Evolutionary conservation across 257 asterid species (phyloP), one percentile per base, ranked within the genome.

Genomic region (Salvia splendens): DNA sequence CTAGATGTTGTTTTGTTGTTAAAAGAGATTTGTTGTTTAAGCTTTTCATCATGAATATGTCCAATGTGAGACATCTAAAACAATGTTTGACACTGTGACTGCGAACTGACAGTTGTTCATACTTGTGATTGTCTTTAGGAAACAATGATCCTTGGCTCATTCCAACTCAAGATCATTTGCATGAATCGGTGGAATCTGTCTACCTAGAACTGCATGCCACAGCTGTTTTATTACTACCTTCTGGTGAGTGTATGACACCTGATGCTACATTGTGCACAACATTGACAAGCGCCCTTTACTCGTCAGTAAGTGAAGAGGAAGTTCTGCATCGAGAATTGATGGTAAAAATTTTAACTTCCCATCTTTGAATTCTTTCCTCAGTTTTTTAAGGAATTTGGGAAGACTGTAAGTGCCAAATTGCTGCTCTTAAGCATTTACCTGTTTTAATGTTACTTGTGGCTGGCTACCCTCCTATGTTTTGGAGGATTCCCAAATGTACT

Each of bases 161-260:
- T 74, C 95, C 95, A 12, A 81, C 92, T 38, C 91, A 86, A 86
- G 97, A 87, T 77, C 84, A 63, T 61, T n/a, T 82, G 17, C 79
- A 78, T 50, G 95, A 85, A 69, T 81, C 83, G 6, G 46, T 20
- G 55, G 95, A 88, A 57, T 85, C 88, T 35, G 75, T 82, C 41
- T 93, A 83, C 81, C 86, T 93, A 66, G 95, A 93, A 79, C 80
- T 93, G 79, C 97, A 88, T 77, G 97, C 96, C 66, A 85, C 91
- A 42, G 97, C 95, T 5, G 79, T 82, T 72, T 79, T 93, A 41
- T 88, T 87, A 77, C 78, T 78, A 53, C 91, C 97, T 72, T 82
- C 97, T 75, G 99, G 97, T 51, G 96, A 90, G 78, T 88, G 88
- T 78, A 70, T 90, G 88, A 45, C 78, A 59, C 97, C 96, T 8